Evolutionary conservation across 306 rosid species (phyloP), one percentile per base, ranked within the genome.

Genomic region (Argentina anserina): DNA sequence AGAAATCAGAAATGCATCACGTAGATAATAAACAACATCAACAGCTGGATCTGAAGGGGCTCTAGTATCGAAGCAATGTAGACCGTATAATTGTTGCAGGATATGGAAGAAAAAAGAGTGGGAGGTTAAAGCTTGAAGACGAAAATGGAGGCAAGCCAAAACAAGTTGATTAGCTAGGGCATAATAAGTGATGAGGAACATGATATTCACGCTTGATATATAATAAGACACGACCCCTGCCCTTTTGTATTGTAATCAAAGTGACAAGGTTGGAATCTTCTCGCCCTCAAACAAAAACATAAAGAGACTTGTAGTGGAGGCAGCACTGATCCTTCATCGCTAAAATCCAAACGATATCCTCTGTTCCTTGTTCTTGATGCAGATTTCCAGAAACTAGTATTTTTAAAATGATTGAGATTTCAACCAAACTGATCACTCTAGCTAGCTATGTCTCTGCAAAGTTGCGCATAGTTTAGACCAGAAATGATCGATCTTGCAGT

Each of bases 41-140:
- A 67, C 78, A 79, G 78, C 78, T 78, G 75, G 59, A 67, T 59
- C 69, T 66, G 47, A 76, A 43, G 34, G 42, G 31, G 39, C 71
- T 67, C 66, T 46, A 15, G 40, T 9, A 26, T 39, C 75, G 42
- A 73, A 47, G 75, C 6, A 39, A 28, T 10, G 3, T 23, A 45
- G 40, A 42, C 69, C 67, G 36, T 20, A 28, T 29, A 39, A 40
- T 67, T 34, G 7, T 17, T 45, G 20, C 78, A 41, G 59, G 28
- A 31, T 42, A 11, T 56, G 62, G 62, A 26, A 7, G 60, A 28
- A 34, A 62, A 62, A 53, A n/a, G 42, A 70, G 50, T 36, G 64
- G 64, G 72, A 64, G 26, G 8, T 42, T 0, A 37, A 71, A 71
- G 47, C 52, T 25, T 2, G 74, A 50, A 36, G 28, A 50, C 50